Conservation (phyloP, 2,329 filamentous ascomycete genomes). For the Aureobasidium sp. region DNA sequence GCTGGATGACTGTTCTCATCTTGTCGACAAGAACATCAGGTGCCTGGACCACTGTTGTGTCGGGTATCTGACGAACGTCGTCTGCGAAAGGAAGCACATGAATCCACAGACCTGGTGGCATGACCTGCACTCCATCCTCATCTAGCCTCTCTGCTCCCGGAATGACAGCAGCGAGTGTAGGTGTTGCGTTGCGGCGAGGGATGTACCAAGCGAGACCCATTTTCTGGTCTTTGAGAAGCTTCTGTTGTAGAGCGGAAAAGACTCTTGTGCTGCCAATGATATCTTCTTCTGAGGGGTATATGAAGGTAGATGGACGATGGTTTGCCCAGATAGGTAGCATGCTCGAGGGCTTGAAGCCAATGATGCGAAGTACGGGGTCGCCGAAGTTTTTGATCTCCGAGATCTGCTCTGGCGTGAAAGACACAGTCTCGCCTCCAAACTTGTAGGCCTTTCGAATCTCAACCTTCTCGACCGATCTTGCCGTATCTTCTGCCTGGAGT, state of each 20-base stretch:
- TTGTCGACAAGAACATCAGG: constrained; percentile 66
- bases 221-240: constrained; percentile 68
- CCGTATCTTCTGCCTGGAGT: constrained; percentile 67
- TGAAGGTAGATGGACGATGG: constrained; percentile 76
- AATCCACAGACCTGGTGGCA: constrained; percentile 82
- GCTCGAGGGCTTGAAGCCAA: constrained; percentile 82
- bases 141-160: constrained; percentile 61
- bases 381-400: constrained; percentile 71
- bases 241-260: constrained; percentile 84
- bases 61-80: constrained; percentile 69
- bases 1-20: constrained; percentile 76
- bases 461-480: constrained; percentile 64
- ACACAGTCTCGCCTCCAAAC: constrained; percentile 83
- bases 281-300: constrained; percentile 86
- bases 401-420: constrained; percentile 78
- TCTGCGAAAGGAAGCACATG: constrained; percentile 82
- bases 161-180: constrained; percentile 70
- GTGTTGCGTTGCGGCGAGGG: constrained; percentile 68
- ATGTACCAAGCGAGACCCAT: constrained; percentile 87
- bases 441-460: constrained; percentile 92
- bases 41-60: constrained; percentile 46
- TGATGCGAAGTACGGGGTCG: constrained; percentile 71
- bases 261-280: constrained; percentile 87
- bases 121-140: constrained; percentile 56
- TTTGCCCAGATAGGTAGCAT: constrained; percentile 75